These are phyloP conservation scores for Lecanosticta acicola DNA, from an alignment of 2,329 filamentous ascomycete species.

Conservation along the genomic window DNA sequence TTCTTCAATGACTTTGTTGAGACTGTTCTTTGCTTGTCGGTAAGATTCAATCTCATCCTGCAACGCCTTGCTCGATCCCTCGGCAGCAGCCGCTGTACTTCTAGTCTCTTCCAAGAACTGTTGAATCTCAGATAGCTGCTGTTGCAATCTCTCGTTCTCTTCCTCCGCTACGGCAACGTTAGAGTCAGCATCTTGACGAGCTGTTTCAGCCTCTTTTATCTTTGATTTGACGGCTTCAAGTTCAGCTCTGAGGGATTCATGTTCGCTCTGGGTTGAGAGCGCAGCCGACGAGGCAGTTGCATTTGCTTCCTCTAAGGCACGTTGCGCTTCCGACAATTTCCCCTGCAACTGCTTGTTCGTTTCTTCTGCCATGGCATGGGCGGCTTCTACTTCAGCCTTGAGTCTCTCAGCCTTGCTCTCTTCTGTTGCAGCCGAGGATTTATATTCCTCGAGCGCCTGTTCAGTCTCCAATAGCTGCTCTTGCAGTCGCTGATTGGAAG, in stretches of 20 bases:
- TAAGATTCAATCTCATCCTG: slow-evolving; percentile 9
- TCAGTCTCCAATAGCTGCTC: not conserved
- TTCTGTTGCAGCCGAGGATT: not conserved
- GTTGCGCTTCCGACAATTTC: not conserved
- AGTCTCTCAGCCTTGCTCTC: not conserved
- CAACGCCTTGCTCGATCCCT: slow-evolving; percentile 7
- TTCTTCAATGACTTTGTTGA: slow-evolving; percentile 1
- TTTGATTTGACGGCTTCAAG: not conserved
- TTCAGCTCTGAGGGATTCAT: not conserved
- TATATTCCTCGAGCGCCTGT: not conserved
- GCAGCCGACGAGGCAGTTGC: not conserved
- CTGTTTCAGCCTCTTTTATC: not conserved
- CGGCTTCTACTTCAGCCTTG: not conserved
- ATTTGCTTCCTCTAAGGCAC: not conserved
- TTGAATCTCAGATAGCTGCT: slow-evolving; percentile 3
- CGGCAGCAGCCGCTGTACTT: not conserved
- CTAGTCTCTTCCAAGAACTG: slow-evolving; percentile 4
- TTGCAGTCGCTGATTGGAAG: not conserved
- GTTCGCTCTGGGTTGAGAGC: not conserved
- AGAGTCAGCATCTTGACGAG: not conserved
- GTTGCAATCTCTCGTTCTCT: not conserved
- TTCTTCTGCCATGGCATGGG: not conserved
- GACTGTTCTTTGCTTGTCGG: not conserved
- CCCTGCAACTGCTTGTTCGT: not conserved
- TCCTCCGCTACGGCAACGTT: not conserved